phyloP scores from a whole-genome alignment of 306 rosid species.

The Begonia masoniana region DNA sequence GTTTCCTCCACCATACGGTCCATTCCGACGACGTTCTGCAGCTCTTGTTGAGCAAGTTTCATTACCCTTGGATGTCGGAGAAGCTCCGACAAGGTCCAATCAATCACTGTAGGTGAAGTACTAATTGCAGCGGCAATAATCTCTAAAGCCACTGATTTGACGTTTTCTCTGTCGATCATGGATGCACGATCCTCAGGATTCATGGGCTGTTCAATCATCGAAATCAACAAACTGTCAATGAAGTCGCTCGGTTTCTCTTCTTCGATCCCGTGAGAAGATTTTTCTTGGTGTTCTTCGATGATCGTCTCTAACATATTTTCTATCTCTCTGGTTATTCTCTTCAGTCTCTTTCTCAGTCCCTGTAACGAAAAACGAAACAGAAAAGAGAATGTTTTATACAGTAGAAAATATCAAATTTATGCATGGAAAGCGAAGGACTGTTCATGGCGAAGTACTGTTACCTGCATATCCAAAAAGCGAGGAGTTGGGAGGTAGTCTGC shows the following conservation, averaged over 20 bases:
- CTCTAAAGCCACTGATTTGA: not conserved
- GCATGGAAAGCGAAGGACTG: no score
- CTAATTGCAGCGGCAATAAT: no score
- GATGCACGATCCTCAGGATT: no score
- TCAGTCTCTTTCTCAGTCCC: no score
- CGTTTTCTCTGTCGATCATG: constrained; percentile 28
- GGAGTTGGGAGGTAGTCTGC: constrained; percentile 24
- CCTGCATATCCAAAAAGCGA: constrained; percentile 14
- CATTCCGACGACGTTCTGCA: constrained; percentile 3
- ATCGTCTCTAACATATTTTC: constrained; percentile 17
- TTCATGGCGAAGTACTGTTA: constrained; percentile 1
- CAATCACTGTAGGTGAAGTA: constrained; percentile 1
- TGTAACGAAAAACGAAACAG: not conserved
- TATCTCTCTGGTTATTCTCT: not conserved
- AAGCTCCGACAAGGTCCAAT: constrained; percentile 37
- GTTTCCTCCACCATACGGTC: constrained; percentile 14
- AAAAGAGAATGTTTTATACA: not conserved
- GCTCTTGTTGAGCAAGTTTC: constrained; percentile 26
- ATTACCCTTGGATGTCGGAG: constrained; percentile 18
- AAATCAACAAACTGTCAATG: no score
- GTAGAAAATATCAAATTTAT: no score
- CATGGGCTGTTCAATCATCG: no score
- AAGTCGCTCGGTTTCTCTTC: no score
- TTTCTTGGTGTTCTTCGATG: no score
- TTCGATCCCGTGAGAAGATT: no score